phyloP scores from a whole-genome alignment of 345 rosid genomes.

The Eucalyptus sp. region DNA sequence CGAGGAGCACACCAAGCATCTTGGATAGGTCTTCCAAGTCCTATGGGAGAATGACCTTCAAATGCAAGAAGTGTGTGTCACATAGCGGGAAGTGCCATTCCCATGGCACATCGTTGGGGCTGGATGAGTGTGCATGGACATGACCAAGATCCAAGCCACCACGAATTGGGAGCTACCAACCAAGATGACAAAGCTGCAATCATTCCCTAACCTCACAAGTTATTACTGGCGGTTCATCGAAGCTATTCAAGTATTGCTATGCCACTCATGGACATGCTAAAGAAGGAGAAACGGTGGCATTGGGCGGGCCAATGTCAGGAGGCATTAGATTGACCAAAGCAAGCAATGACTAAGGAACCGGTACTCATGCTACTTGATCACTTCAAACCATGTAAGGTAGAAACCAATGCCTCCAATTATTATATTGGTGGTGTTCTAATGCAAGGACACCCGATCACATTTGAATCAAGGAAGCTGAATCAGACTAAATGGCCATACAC shows the following conservation, averaged over 20 bases:
- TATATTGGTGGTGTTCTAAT: background rate
- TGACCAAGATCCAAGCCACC: background rate
- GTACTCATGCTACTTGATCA: no score
- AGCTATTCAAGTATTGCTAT: no score
- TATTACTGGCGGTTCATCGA: background rate
- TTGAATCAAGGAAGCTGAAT: no score
- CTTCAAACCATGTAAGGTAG: background rate
- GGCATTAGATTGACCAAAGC: no score
- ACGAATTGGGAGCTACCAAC: background rate
- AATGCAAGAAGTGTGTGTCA: background rate
- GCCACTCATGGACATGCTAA: no score
- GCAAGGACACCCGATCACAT: background rate
- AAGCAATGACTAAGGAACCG: no score
- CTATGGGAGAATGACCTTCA: background rate
- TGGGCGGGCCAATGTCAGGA: no score
- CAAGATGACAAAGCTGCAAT: background rate
- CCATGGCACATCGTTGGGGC: background rate
- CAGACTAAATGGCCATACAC: background rate
- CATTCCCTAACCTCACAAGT: background rate
- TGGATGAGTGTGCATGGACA: accelerated
- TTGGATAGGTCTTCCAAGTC: background rate
- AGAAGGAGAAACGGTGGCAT: no score
- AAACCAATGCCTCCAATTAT: background rate
- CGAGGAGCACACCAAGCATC: background rate
- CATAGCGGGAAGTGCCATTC: background rate